Base-by-base conservation (phyloP, 169 alveolate species). In the Plasmodium reichenowi region DNA sequence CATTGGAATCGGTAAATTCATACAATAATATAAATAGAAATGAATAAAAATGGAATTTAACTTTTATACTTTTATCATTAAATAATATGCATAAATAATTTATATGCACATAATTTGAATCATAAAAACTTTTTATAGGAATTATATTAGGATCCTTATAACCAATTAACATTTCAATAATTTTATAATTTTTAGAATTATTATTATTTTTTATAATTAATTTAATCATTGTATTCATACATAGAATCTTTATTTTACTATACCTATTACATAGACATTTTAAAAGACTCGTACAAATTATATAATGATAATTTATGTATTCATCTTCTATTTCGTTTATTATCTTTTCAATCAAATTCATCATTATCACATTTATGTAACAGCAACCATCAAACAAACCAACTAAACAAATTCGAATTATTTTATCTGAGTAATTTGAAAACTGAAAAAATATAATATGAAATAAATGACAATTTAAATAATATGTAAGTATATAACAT, bases 131-230 rank as follows among this genome's bases (percentile, higher is more conserved):
- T 76, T 76, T 76, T 63, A 76, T 76, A 6, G 89, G 89, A 13
- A 76, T 47, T 24, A 76, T 70, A 22, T 76, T 76, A 8, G 89
- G 89, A 20, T 76, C 89, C 45, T 76, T 76, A 48, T 76, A 76
- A n/a, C 89, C 89, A 76, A 76, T 58, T 63, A 76, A 32, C 89
- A 76, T 76, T 52, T 76, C 89, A 10, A 76, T 76, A n/a, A 76
- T 76, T 76, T 48, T 76, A 43, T 76, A 76, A 64, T 58, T 76
- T 64, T 62, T 63, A 15, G 88, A 60, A 47, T 74, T 74, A n/a
- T 56, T 76, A 64, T 62, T 64, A 76, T 48, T 76, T 20, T 76
- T 26, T 45, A 60, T 26, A 76, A 76, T 76, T 64, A 76, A 13
- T 43, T 76, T 64, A 47, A 38, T 9, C 22, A 76, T 56, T 1